phyloP scores from a whole-genome alignment of 768 basidiomycete genomes.

The Tephrocybe sp. region DNA sequence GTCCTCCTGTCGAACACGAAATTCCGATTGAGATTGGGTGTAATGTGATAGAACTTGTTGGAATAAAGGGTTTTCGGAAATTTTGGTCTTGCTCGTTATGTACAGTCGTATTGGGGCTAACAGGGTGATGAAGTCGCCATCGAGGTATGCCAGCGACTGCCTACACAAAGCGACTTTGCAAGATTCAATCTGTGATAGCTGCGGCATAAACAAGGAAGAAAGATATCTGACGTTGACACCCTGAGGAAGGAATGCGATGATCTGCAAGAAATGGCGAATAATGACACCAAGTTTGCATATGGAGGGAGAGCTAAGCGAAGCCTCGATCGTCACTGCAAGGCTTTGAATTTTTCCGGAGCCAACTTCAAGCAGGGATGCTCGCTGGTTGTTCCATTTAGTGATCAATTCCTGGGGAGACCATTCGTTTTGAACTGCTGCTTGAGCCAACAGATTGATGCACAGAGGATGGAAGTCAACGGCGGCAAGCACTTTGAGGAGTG shows the following conservation, averaged over 20 bases:
- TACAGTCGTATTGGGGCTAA: constrained; percentile 14
- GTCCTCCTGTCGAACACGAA: not conserved
- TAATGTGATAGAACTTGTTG: not conserved
- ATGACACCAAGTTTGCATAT: not conserved
- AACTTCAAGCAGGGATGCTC: not conserved
- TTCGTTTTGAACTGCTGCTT: constrained; percentile 11
- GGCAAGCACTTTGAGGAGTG: constrained; percentile 3
- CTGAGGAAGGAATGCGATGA: constrained; percentile 11
- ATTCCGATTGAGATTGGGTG: not conserved
- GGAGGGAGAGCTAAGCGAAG: constrained; percentile 12
- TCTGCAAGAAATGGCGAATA: constrained; percentile 2
- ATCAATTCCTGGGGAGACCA: constrained; percentile 9
- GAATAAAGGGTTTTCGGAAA: not conserved
- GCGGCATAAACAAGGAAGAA: not conserved
- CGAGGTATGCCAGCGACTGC: constrained; percentile 7
- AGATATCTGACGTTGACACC: constrained; percentile 1
- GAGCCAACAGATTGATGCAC: constrained; percentile 13
- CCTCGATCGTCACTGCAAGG: constrained; percentile 6
- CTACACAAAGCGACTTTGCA: constrained; percentile 3
- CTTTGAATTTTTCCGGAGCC: constrained; percentile 11
- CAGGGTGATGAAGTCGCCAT: constrained; percentile 8
- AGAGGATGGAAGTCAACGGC: constrained; percentile 13
- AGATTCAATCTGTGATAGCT: not conserved
- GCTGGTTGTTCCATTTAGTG: constrained; percentile 7
- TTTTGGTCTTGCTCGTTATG: not conserved